Evolutionary conservation across 352 stramenopile genomes (phyloP).

Genomic region (Aphanomyces astaci): DNA sequence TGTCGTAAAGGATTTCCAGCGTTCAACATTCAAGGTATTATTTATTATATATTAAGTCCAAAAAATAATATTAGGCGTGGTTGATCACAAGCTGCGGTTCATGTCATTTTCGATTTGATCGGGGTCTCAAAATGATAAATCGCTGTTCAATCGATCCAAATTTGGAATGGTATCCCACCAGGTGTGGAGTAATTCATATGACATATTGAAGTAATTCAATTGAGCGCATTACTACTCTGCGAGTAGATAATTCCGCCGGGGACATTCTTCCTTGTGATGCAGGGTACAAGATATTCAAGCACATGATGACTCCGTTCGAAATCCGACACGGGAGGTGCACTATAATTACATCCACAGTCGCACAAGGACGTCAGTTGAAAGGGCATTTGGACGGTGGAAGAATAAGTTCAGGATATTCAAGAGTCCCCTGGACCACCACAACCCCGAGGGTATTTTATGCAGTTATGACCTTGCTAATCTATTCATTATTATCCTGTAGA

Average conservation of each 20-base stretch:
- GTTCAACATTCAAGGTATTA: not conserved
- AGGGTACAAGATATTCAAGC: not conserved
- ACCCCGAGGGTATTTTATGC: too few relatives aligned
- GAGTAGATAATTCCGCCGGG: not conserved
- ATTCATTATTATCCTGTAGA: too few relatives aligned
- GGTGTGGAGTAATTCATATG: too few relatives aligned
- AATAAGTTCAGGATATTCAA: not conserved
- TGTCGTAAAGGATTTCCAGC: not conserved
- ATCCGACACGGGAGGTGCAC: not conserved
- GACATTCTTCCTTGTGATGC: not conserved
- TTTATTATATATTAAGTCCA: too few relatives aligned
- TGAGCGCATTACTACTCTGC: too few relatives aligned
- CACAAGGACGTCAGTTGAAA: not conserved
- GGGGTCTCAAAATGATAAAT: slow-evolving; percentile 1
- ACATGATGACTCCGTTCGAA: not conserved
- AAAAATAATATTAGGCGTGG: too few relatives aligned
- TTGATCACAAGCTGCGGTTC: not conserved
- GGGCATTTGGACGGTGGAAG: not conserved
- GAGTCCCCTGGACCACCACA: not conserved
- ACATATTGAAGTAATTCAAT: too few relatives aligned
- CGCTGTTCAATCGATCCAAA: not conserved
- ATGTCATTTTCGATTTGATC: not conserved
- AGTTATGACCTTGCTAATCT: too few relatives aligned
- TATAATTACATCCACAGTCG: not conserved
- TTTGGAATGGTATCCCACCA: not conserved